phyloP scores from a whole-genome alignment of 2,329 filamentous ascomycete species.

The Plenodomus lindquistii region DNA sequence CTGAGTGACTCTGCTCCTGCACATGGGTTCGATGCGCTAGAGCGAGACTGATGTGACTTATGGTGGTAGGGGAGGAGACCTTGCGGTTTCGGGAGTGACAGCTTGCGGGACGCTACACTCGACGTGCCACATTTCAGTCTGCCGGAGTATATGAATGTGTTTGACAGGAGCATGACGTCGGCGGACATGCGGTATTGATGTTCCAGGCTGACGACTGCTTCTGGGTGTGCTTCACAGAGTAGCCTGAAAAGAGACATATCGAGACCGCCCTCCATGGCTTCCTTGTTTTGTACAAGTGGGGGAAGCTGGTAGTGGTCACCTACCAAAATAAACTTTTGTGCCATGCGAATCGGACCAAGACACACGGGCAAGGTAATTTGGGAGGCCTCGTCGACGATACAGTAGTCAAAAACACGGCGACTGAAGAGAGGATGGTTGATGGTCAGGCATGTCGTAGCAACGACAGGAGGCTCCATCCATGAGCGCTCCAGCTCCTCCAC shows the following conservation, averaged over 20 bases:
- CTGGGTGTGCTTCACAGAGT: conserved; percentile 83
- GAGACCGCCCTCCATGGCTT: conserved; percentile 81
- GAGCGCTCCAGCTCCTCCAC: conserved; percentile 83
- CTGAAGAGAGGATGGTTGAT: conserved; percentile 88
- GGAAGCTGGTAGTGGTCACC: conserved; percentile 97
- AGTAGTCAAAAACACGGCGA: conserved; percentile 92
- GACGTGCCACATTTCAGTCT: conserved; percentile 86
- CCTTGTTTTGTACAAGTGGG: conserved; percentile 89
- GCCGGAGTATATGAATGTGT: conserved; percentile 90
- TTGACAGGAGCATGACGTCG: conserved; percentile 93
- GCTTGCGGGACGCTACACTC: conserved; percentile 68
- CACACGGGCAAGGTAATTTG: conserved; percentile 97
- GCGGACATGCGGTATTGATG: conserved; percentile 99
- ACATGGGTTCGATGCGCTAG: conserved; percentile 48
- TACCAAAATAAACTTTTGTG: conserved; percentile 89
- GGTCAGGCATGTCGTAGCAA: conserved; percentile 92
- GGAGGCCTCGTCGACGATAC: conserved; percentile 96
- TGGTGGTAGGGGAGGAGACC: conserved; percentile 43
- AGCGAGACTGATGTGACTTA: conserved; percentile 15
- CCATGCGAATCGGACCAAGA: conserved; percentile 89
- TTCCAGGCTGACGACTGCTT: conserved; percentile 86
- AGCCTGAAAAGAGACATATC: conserved; percentile 94
- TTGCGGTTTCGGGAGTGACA: conserved; percentile 62
- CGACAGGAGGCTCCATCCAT: conserved; percentile 85
- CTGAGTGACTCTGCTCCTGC: conserved; percentile 48